A percentile compares a stretch with the other conserved stretches of the same genome.
phyloP scores from a whole-genome alignment of 75 land plant species.

The Pinus albicaulis region DNA sequence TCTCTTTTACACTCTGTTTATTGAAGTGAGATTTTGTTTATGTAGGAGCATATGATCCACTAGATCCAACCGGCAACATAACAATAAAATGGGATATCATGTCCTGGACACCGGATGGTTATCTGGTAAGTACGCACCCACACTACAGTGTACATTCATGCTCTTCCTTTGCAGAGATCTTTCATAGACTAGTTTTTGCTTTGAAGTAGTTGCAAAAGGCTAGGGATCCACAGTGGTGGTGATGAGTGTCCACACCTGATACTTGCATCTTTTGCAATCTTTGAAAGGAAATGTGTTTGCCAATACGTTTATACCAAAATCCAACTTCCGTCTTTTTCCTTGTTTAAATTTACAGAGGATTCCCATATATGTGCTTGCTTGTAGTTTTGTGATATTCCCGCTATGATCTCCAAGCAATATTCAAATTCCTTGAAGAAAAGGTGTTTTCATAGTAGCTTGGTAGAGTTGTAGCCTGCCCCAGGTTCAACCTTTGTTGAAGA shows the following conservation, averaged over 20 bases:
- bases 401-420: too few relatives aligned
- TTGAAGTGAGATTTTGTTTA: neutral
- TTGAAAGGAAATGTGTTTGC: too few relatives aligned
- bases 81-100: slow-evolving; percentile 79
- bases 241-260: too few relatives aligned
- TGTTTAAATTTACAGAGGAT: too few relatives aligned
- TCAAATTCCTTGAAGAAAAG: too few relatives aligned
- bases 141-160: neutral
- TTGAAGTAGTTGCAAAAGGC: neutral
- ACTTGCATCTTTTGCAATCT: too few relatives aligned
- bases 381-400: too few relatives aligned
- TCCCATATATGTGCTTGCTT: too few relatives aligned
- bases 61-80: slow-evolving; percentile 78
- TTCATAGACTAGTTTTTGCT: neutral
- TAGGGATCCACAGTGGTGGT: neutral
- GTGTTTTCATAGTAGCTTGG: too few relatives aligned
- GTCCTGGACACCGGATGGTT: slow-evolving; percentile 78
- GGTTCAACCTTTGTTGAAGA: neutral
- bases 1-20: neutral
- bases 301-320: too few relatives aligned
- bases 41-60: slow-evolving; percentile 70
- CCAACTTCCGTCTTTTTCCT: too few relatives aligned
- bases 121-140: slow-evolving; percentile 44
- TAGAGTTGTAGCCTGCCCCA: neutral
- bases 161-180: neutral